Evolutionary conservation across 2,329 filamentous ascomycete species (phyloP).

Genomic region (Helminthosporium solani): DNA sequence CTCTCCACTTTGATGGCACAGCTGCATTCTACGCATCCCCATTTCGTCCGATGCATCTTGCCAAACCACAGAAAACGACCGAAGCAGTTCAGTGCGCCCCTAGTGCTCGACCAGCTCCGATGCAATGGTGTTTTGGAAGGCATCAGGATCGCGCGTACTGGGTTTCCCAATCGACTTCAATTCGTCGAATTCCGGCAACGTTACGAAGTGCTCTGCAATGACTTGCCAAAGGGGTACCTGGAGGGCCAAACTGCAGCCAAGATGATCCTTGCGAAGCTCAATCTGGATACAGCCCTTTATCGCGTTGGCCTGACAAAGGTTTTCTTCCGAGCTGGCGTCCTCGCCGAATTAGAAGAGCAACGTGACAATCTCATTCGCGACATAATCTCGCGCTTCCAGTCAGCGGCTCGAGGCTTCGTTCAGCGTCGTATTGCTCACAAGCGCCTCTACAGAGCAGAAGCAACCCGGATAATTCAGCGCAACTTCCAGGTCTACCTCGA

Average conservation of each 20-base stretch:
- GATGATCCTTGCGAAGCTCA: constrained; percentile 86
- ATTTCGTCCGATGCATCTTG: constrained; percentile 96
- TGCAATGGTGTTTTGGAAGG: constrained; percentile 99
- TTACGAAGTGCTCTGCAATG: constrained; percentile 89
- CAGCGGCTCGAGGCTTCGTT: constrained; percentile 83
- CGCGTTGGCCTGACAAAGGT: constrained; percentile 95
- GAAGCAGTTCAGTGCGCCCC: constrained; percentile 84
- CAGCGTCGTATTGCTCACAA: constrained; percentile 89
- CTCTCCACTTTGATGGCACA: constrained; percentile 95
- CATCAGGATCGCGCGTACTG: constrained; percentile 93
- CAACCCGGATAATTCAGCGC: constrained; percentile 88
- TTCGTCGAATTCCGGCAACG: constrained; percentile 94
- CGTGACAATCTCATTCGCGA: constrained; percentile 89
- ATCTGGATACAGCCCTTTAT: constrained; percentile 81
- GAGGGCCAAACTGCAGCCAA: constrained; percentile 84
- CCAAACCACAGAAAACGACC: constrained; percentile 97
- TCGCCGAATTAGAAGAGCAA: constrained; percentile 95
- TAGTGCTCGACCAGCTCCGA: constrained; percentile 96
- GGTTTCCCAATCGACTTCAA: constrained; percentile 88
- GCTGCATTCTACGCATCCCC: constrained; percentile 92
- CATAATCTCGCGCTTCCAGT: constrained; percentile 92
- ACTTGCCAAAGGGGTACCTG: constrained; percentile 83
- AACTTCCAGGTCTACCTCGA: constrained; percentile 93
- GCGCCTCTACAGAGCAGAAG: constrained; percentile 88
- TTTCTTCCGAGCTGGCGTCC: constrained; percentile 93